Percentiles rank a stretch among this genome's conserved stretches.
Evolutionary conservation across 1,139 yeast species (phyloP).

Genomic region (Hemisphaericaspora xylofermentans): DNA sequence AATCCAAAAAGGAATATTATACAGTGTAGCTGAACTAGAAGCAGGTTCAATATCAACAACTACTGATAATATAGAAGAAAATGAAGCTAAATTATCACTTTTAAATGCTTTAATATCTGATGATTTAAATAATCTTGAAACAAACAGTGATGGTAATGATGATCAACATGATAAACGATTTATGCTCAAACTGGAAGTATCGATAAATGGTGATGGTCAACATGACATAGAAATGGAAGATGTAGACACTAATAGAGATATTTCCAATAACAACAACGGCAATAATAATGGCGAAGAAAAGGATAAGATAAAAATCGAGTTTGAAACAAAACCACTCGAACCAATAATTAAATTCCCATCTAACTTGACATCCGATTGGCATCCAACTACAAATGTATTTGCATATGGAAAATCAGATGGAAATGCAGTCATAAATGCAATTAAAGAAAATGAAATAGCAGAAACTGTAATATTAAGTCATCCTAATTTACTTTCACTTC

Average conservation of each 20-base stretch:
- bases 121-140: slow-evolving; percentile 14
- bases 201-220: slow-evolving; percentile 7
- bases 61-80: slow-evolving; percentile 8
- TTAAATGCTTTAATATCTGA: slow-evolving; percentile 32
- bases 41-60: slow-evolving; percentile 3
- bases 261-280: slow-evolving; percentile 4
- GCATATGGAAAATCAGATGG: slow-evolving; percentile 40
- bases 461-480: slow-evolving; percentile 38
- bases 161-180: slow-evolving; percentile 13
- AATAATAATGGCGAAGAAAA: slow-evolving; percentile 5
- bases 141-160: slow-evolving; percentile 1
- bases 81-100: slow-evolving; percentile 24
- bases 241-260: too few relatives aligned
- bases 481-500: slow-evolving; percentile 23
- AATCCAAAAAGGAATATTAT: slow-evolving; percentile 83
- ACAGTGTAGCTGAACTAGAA: slow-evolving; percentile 41
- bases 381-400: slow-evolving; percentile 36
- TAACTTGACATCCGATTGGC: slow-evolving; percentile 40
- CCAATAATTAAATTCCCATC: slow-evolving; percentile 27
- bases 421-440: slow-evolving; percentile 35
- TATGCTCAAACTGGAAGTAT: slow-evolving; percentile 19
- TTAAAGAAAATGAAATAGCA: slow-evolving; percentile 28
- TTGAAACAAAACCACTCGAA: slow-evolving; percentile 22
- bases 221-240: slow-evolving; percentile 20
- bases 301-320: slow-evolving; percentile 10